phyloP scores from a whole-genome alignment of 2,329 filamentous ascomycete genomes.

The Exophiala xenobiotica region DNA sequence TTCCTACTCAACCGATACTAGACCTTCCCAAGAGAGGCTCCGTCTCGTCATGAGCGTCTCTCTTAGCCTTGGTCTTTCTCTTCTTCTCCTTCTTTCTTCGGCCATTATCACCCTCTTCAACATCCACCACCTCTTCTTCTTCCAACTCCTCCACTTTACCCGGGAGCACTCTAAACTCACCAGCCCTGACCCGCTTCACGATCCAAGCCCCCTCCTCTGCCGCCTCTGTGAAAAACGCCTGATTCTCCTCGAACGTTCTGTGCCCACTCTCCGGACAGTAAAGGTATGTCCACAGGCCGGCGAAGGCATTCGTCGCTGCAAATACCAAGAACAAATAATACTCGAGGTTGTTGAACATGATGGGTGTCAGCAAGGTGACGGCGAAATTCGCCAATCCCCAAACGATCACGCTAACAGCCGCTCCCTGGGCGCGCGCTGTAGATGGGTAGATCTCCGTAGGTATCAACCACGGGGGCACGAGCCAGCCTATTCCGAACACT shows the following conservation, averaged over 20 bases:
- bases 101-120: constrained; percentile 5
- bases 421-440: constrained; percentile 58
- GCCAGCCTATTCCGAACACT: constrained; percentile 53
- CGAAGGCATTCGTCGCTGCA: constrained; percentile 54
- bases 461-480: constrained; percentile 50
- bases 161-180: constrained; percentile 43
- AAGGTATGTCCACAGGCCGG: constrained; percentile 55
- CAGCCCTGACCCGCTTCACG: constrained; percentile 53
- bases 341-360: constrained; percentile 60
- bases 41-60: constrained; percentile 12
- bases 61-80: constrained; percentile 7
- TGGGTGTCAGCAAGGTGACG: constrained; percentile 57
- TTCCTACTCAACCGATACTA: neutral
- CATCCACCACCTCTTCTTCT: constrained; percentile 17
- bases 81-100: constrained; percentile 1
- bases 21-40: constrained; percentile 14
- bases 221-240: constrained; percentile 58
- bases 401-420: constrained; percentile 59
- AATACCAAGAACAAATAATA: constrained; percentile 61
- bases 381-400: constrained; percentile 62
- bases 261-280: constrained; percentile 57
- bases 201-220: constrained; percentile 53
- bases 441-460: constrained; percentile 59
- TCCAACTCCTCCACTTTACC: constrained; percentile 18
- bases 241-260: constrained; percentile 60